These are phyloP conservation scores for Ceratocystis papillata DNA, from an alignment of 2,329 filamentous ascomycete species.

Conservation along the genomic window DNA sequence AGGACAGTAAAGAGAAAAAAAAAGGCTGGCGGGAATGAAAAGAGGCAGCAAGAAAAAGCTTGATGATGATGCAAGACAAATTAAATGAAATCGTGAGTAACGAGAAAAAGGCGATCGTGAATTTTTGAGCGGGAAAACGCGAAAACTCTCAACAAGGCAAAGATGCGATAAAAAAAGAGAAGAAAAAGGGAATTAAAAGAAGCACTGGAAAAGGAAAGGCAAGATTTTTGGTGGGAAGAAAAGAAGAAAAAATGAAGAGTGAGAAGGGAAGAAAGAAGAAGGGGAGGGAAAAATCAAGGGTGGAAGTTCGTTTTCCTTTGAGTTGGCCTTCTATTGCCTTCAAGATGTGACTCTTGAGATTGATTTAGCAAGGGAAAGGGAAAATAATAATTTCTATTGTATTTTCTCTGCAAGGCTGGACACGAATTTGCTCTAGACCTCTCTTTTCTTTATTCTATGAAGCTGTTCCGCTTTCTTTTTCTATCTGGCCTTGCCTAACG, in stretches of 20 bases:
- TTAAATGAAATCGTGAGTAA: constrained; percentile 15
- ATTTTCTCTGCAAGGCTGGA: not conserved
- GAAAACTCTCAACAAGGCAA: not conserved
- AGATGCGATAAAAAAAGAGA: not conserved
- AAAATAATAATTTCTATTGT: too few relatives aligned
- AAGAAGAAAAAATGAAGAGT: constrained; percentile 7
- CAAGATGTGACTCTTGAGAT: too few relatives aligned
- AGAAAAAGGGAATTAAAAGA: not conserved
- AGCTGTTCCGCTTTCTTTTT: not conserved
- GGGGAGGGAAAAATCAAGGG: not conserved
- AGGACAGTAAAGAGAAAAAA: not conserved
- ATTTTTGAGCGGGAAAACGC: not conserved
- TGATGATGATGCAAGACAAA: constrained; percentile 22
- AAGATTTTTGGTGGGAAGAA: not conserved
- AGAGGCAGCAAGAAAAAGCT: not conserved
- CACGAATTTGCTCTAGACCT: not conserved
- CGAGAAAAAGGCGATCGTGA: not conserved
- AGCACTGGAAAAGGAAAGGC: not conserved
- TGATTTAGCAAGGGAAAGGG: too few relatives aligned
- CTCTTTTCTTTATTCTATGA: not conserved
- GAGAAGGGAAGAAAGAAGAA: not conserved
- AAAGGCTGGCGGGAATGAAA: not conserved
- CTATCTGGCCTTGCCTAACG: not conserved
- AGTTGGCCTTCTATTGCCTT: not conserved
- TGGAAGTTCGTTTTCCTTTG: not conserved